Conservation (phyloP, 495 filamentous ascomycete genomes). For the Penicillium alfredii region DNA sequence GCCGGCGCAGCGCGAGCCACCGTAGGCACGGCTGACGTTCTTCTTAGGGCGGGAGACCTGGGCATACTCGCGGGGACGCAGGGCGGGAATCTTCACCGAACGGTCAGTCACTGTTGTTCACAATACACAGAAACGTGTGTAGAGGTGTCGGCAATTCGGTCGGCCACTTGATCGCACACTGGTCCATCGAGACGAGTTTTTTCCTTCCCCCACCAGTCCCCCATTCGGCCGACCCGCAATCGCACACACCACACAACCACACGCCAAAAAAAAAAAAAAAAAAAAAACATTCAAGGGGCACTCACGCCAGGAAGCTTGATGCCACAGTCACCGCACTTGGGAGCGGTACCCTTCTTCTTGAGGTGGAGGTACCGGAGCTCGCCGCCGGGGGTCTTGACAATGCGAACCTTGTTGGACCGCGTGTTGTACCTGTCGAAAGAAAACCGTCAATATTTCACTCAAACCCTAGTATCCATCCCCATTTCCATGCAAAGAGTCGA, state of each 20-base stretch:
- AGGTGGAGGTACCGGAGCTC: slow-evolving; percentile 92
- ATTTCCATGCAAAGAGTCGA: too few relatives aligned
- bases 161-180: slow-evolving; percentile 4
- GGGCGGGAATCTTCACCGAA: slow-evolving; percentile 90
- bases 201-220: slow-evolving; percentile 1
- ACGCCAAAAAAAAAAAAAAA: slow-evolving; percentile 9
- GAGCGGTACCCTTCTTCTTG: slow-evolving; percentile 94
- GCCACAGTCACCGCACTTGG: slow-evolving; percentile 98
- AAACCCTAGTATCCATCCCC: too few relatives aligned
- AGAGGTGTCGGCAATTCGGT: slow-evolving; percentile 6
- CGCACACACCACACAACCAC: slow-evolving; percentile 17
- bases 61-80: slow-evolving; percentile 94
- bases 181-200: slow-evolving; percentile 11
- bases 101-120: slow-evolving; percentile 19
- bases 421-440: slow-evolving; percentile 75
- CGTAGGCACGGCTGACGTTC: slow-evolving; percentile 96
- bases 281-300: slow-evolving; percentile 32
- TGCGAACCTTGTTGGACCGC: slow-evolving; percentile 89
- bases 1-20: slow-evolving; percentile 95
- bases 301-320: slow-evolving; percentile 91
- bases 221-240: slow-evolving; percentile 10
- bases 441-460: slow-evolving; percentile 34
- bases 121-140: slow-evolving; percentile 3
- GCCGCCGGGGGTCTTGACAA: slow-evolving; percentile 94
- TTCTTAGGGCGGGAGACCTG: slow-evolving; percentile 96